phyloP scores from a whole-genome alignment of 2,329 filamentous ascomycete species.

The Zymoseptoria pseudotritici region DNA sequence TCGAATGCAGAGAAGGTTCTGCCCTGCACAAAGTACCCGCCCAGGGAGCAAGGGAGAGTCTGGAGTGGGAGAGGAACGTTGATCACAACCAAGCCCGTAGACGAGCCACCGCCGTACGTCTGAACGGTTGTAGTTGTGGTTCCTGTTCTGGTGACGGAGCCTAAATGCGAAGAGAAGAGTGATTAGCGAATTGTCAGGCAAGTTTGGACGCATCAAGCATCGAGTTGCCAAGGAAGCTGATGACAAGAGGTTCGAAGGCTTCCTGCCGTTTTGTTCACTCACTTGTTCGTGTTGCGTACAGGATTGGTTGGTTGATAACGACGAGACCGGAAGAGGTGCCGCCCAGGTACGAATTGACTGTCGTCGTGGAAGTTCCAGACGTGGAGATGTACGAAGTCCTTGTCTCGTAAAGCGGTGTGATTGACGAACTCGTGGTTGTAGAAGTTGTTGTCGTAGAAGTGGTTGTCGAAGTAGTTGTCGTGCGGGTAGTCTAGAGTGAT shows the following conservation, averaged over 20 bases:
- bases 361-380: no score
- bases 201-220: neutral
- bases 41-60: neutral
- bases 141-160: neutral
- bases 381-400: no score
- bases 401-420: no score
- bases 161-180: neutral
- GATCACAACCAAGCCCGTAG: neutral
- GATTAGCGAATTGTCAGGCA: neutral
- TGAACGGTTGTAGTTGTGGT: neutral
- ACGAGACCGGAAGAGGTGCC: no score
- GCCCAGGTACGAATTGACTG: no score
- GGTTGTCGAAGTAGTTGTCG: no score
- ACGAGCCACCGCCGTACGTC: neutral
- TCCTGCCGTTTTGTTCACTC: neutral
- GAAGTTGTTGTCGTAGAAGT: no score
- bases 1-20: neutral
- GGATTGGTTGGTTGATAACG: neutral
- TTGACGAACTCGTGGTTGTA: no score
- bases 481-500: no score
- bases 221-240: neutral
- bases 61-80: neutral
- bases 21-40: constrained; percentile 4
- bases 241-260: neutral
- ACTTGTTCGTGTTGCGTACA: neutral